phyloP scores from a whole-genome alignment of 2,329 filamentous ascomycete genomes.

The Fusarium sp. region DNA sequence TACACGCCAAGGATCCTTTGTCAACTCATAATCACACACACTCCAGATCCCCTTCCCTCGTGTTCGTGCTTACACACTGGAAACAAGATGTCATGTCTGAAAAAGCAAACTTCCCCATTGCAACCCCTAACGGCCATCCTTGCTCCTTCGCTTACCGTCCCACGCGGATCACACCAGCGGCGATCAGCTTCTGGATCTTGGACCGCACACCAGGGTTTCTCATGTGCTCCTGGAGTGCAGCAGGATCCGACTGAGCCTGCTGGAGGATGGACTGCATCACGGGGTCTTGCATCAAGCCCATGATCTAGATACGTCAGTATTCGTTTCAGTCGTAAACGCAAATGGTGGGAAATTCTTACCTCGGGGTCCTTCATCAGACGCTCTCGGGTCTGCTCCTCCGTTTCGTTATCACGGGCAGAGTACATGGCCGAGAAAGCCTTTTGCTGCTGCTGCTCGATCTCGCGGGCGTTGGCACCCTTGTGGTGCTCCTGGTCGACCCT shows the following conservation, averaged over 20 bases:
- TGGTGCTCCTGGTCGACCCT: constrained; percentile 77
- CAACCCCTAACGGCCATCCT: constrained; percentile 15
- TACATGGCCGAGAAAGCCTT: constrained; percentile 94
- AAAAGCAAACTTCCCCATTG: constrained; percentile 29
- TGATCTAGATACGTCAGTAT: constrained; percentile 68
- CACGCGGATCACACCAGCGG: constrained; percentile 89
- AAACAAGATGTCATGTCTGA: constrained; percentile 25
- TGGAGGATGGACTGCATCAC: constrained; percentile 98
- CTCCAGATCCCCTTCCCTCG: constrained; percentile 26
- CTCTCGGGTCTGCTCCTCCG: constrained; percentile 94
- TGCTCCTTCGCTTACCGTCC: constrained; percentile 56
- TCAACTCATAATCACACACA: constrained; percentile 39
- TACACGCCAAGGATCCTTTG: constrained; percentile 44
- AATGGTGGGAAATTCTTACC: constrained; percentile 62
- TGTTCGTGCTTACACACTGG: constrained; percentile 24
- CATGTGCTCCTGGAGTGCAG: constrained; percentile 96
- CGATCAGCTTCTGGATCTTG: constrained; percentile 95
- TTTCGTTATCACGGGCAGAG: constrained; percentile 89
- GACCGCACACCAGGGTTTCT: constrained; percentile 84
- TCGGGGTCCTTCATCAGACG: constrained; percentile 91
- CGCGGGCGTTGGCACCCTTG: constrained; percentile 81
- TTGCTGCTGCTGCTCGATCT: constrained; percentile 94
- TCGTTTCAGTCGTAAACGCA: constrained; percentile 2
- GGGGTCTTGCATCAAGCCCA: constrained; percentile 91
- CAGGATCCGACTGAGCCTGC: constrained; percentile 93